Evolutionary conservation across 2,329 filamentous ascomycete species (phyloP).

Genomic region (Phyllosticta citrichinensis): DNA sequence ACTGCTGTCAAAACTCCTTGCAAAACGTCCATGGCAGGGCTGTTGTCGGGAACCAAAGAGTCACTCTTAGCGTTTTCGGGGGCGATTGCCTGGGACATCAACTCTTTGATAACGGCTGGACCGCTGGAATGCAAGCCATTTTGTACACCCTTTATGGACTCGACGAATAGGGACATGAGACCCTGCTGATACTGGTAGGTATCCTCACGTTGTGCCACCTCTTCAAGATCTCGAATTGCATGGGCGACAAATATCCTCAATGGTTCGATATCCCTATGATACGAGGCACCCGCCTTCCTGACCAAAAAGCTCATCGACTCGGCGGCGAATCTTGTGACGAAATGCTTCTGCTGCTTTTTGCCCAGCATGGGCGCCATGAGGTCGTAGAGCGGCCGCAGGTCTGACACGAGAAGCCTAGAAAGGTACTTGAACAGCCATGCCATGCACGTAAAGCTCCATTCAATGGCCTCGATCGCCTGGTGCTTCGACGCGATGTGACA

Average conservation of each 20-base stretch:
- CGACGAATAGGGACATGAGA: slow-evolving; percentile 83
- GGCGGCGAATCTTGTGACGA: slow-evolving; percentile 85
- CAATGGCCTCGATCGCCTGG: slow-evolving; percentile 77
- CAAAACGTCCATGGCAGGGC: slow-evolving; percentile 50
- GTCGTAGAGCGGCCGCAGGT: slow-evolving; percentile 74
- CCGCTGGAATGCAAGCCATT: slow-evolving; percentile 49
- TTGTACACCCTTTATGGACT: slow-evolving; percentile 59
- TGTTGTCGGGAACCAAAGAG: slow-evolving; percentile 29
- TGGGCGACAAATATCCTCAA: slow-evolving; percentile 62
- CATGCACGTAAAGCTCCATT: slow-evolving; percentile 92
- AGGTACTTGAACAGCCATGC: slow-evolving; percentile 98
- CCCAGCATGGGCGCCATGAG: slow-evolving; percentile 78
- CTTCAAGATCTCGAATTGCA: slow-evolving; percentile 58
- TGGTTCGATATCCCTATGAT: slow-evolving; percentile 60
- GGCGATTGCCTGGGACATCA: slow-evolving; percentile 31
- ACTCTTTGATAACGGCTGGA: slow-evolving; percentile 40
- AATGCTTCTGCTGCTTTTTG: slow-evolving; percentile 68
- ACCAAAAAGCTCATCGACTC: slow-evolving; percentile 92
- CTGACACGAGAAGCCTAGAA: slow-evolving; percentile 73
- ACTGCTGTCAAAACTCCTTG: slow-evolving; percentile 69
- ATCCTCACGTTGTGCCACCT: slow-evolving; percentile 44
- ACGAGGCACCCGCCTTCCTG: slow-evolving; percentile 72
- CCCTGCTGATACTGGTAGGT: slow-evolving; percentile 70
- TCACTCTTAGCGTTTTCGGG: slow-evolving; percentile 13
- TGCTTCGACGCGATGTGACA: slow-evolving; percentile 68